These are phyloP conservation scores for Physcomitrium patens DNA, from an alignment of 225 moss, liverwort and hornwort species.

Conservation along the genomic window DNA sequence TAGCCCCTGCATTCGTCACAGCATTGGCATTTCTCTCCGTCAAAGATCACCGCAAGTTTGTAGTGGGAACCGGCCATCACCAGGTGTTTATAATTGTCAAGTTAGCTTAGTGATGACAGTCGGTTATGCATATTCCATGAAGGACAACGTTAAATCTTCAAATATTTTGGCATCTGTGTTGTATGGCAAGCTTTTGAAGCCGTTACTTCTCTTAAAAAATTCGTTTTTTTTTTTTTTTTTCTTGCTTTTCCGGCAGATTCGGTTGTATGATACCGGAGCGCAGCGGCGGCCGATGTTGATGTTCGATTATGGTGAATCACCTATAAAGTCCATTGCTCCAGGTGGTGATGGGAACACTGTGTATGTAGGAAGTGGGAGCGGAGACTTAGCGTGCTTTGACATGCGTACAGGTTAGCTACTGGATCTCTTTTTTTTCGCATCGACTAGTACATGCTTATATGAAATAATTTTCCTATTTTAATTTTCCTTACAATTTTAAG, in stretches of 20 bases:
- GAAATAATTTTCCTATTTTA: too few species aligned
- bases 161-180: background rate
- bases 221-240: background rate
- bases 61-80: conserved; percentile 91
- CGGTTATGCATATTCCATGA: background rate
- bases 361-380: conserved; percentile 85
- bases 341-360: conserved; percentile 75
- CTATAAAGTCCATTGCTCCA: conserved; percentile 74
- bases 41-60: conserved; percentile 76
- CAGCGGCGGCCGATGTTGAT: conserved; percentile 81
- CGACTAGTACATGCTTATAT: background rate
- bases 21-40: conserved; percentile 74
- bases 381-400: conserved; percentile 87
- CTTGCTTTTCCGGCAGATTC: conserved; percentile 52
- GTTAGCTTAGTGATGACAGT: background rate
- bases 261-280: conserved; percentile 75
- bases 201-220: background rate
- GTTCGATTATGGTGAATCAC: conserved; percentile 90
- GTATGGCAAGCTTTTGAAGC: background rate
- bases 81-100: conserved; percentile 53
- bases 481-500: too few species aligned
- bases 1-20: conserved; percentile 84
- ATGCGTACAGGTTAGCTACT: conserved; percentile 74
- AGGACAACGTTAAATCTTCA: background rate
- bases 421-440: background rate